Evolutionary conservation across 2,329 filamentous ascomycete species (phyloP).

Genomic region (Beauveria caledonica): DNA sequence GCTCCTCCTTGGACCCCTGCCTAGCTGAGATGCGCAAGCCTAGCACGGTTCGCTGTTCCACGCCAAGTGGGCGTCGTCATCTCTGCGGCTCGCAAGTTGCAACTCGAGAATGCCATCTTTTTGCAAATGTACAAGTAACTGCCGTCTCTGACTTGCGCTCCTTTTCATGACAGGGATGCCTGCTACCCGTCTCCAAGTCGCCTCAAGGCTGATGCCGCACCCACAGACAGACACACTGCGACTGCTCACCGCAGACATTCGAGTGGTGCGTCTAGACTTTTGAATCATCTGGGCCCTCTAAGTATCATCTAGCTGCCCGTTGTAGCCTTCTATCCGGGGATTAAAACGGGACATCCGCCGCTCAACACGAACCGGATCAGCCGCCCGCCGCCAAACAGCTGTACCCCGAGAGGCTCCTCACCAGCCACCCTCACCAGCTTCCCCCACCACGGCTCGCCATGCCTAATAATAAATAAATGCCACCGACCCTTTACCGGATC

Average conservation of each 20-base stretch:
- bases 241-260: background rate
- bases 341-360: no score
- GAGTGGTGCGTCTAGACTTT: no score
- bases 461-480: background rate
- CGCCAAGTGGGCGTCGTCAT: background rate
- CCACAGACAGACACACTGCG: background rate
- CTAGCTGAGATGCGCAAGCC: slow-evolving; percentile 7
- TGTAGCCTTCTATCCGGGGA: background rate
- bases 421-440: no score
- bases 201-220: background rate
- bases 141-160: no score
- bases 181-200: background rate
- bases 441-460: background rate
- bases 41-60: background rate
- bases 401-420: background rate
- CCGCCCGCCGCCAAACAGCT: background rate
- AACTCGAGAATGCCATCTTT: background rate
- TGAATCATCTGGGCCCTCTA: no score
- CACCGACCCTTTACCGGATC: background rate
- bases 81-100: background rate
- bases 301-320: background rate
- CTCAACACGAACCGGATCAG: background rate
- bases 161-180: no score
- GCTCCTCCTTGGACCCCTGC: background rate
- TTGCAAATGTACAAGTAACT: no score